Percentiles rank a stretch among this genome's conserved stretches.
These are phyloP conservation scores for Phytophthora sansomeana DNA, from an alignment of 352 stramenopile species.

Conservation along the genomic window DNA sequence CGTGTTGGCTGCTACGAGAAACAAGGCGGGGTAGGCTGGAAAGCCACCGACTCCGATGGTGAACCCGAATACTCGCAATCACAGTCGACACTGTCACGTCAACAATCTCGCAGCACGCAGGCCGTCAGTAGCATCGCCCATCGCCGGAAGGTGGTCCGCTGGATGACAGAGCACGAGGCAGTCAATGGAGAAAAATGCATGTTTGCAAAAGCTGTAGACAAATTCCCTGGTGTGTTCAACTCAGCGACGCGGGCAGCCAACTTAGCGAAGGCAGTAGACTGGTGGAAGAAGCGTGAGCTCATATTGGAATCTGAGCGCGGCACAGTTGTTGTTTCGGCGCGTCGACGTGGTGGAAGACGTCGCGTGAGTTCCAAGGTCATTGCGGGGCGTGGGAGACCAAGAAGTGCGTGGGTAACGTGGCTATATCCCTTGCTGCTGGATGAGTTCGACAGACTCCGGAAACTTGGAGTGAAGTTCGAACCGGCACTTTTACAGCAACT, in stretches of 20 bases:
- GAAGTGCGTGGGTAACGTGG: slow-evolving; percentile 4
- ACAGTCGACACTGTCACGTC: background rate
- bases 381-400: background rate
- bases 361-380: background rate
- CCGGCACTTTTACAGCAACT: background rate
- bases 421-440: slow-evolving; percentile 9
- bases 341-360: background rate
- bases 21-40: background rate
- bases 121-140: background rate
- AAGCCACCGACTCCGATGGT: background rate
- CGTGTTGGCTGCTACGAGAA: background rate
- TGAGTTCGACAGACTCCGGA: slow-evolving; percentile 14
- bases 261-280: slow-evolving; percentile 5
- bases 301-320: background rate
- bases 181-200: background rate
- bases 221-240: background rate
- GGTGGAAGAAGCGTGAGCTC: background rate
- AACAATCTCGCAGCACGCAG: background rate
- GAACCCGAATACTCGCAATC: background rate
- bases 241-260: background rate
- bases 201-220: background rate
- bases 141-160: background rate
- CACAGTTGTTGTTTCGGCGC: background rate
- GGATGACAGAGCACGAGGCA: background rate
- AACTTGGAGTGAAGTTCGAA: slow-evolving; percentile 14